Evolutionary conservation across 768 basidiomycete species (phyloP).

Genomic region (Hericium rajendrae): DNA sequence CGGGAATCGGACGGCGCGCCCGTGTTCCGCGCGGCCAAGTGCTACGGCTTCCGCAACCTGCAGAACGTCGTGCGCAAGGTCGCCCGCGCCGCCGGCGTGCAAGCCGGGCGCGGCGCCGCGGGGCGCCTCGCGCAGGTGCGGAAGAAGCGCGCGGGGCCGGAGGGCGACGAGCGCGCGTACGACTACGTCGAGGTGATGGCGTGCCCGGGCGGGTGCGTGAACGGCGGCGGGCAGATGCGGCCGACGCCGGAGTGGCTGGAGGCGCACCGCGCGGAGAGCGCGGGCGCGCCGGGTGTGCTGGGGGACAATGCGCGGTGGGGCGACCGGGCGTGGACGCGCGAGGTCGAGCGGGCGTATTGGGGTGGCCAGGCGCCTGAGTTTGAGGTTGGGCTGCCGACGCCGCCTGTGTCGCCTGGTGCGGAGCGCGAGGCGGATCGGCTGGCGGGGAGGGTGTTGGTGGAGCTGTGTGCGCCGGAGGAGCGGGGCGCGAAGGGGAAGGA

Average conservation of each 20-base stretch:
- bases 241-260: conserved; percentile 9
- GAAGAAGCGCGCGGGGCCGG: conserved; percentile 33
- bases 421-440: conserved; percentile 25
- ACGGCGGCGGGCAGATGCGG: conserved; percentile 84
- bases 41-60: conserved; percentile 95
- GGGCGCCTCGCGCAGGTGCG: conserved; percentile 57
- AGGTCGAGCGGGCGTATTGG: conserved; percentile 84
- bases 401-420: conserved; percentile 31
- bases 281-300: conserved; percentile 6
- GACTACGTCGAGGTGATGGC: conserved; percentile 99
- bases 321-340: conserved; percentile 71
- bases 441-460: conserved; percentile 29
- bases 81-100: conserved; percentile 70
- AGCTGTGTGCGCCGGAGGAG: conserved; percentile 27
- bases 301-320: conserved; percentile 59
- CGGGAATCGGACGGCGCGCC: conserved; percentile 38
- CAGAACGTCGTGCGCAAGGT: conserved; percentile 95
- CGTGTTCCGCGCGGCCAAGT: conserved; percentile 88
- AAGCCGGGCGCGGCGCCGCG: conserved; percentile 11
- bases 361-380: conserved; percentile 15
- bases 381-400: conserved; percentile 27
- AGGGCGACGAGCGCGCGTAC: conserved; percentile 36
- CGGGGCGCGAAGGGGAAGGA: not conserved
- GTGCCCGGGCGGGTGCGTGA: conserved; percentile 94
- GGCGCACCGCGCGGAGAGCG: not conserved